Percentiles rank a stretch among this genome's conserved stretches.
These are phyloP conservation scores for Aspergillus sp. DNA, from an alignment of 2,329 filamentous ascomycete species.

Conservation along the genomic window DNA sequence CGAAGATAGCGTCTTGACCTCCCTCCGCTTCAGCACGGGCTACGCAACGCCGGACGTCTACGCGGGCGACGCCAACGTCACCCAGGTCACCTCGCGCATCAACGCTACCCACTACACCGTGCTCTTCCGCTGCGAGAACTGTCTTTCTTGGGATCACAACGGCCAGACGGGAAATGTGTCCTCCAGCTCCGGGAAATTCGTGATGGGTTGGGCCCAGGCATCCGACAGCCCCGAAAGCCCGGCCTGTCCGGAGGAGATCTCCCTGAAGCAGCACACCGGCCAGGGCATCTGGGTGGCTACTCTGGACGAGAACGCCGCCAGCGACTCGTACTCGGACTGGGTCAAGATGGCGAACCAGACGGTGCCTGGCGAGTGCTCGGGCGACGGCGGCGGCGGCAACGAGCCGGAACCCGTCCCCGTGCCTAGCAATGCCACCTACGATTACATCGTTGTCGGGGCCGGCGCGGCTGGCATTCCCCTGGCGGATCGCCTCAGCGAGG, in stretches of 20 bases:
- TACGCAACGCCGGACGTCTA: slow-evolving; percentile 62
- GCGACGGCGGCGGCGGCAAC: slow-evolving; percentile 5
- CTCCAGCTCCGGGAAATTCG: slow-evolving; percentile 46
- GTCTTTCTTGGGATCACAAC: slow-evolving; percentile 54
- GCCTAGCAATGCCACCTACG: slow-evolving; percentile 15
- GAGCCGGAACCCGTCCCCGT: slow-evolving; percentile 8
- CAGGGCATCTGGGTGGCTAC: slow-evolving; percentile 54
- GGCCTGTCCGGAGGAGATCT: slow-evolving; percentile 45
- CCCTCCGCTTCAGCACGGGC: slow-evolving; percentile 58
- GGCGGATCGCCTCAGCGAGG: slow-evolving; percentile 61
- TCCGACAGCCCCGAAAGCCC: slow-evolving; percentile 41
- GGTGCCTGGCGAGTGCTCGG: slow-evolving; percentile 15
- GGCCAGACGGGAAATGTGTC: slow-evolving; percentile 45
- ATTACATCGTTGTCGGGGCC: slow-evolving; percentile 49
- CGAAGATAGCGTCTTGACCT: slow-evolving; percentile 54
- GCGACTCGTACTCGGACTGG: slow-evolving; percentile 36
- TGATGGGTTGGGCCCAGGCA: slow-evolving; percentile 60
- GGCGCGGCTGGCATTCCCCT: slow-evolving; percentile 55
- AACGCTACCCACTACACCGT: slow-evolving; percentile 60
- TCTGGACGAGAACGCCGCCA: slow-evolving; percentile 45
- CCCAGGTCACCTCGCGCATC: slow-evolving; percentile 58
- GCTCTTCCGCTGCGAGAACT: slow-evolving; percentile 65
- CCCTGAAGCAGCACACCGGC: slow-evolving; percentile 57
- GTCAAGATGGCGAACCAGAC: slow-evolving; percentile 25
- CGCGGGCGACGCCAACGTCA: slow-evolving; percentile 61